phyloP scores from a whole-genome alignment of 768 basidiomycete species.

The Mycena vulgaris region DNA sequence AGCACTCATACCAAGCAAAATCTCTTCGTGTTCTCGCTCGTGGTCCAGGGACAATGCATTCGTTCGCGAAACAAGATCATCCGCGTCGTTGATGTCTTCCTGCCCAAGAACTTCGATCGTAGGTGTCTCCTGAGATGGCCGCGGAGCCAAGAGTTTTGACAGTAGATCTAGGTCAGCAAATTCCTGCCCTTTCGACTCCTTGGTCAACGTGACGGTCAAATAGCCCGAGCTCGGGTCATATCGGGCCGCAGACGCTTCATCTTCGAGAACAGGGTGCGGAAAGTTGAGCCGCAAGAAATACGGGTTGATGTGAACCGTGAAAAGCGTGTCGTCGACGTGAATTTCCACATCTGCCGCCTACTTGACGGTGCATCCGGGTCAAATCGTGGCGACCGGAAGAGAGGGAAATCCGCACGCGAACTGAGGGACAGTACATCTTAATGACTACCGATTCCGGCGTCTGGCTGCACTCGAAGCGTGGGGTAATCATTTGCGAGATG shows the following conservation, averaged over 20 bases:
- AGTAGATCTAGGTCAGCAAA: conserved; percentile 87
- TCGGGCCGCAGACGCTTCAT: conserved; percentile 77
- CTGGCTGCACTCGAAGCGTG: conserved; percentile 80
- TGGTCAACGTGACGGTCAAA: conserved; percentile 80
- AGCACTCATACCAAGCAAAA: conserved; percentile 66
- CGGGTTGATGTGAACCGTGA: conserved; percentile 85
- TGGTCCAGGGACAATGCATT: conserved; percentile 66
- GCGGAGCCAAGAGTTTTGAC: conserved; percentile 83
- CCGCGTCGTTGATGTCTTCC: conserved; percentile 48
- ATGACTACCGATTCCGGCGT: conserved; percentile 68
- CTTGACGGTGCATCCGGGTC: conserved; percentile 43
- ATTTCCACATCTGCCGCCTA: conserved; percentile 90
- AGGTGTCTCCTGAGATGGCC: conserved; percentile 52
- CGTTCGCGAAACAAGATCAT: conserved; percentile 61
- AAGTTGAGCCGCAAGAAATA: conserved; percentile 90
- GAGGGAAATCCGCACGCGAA: conserved; percentile 66
- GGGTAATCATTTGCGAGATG: conserved; percentile 76
- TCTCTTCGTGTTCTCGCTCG: conserved; percentile 71
- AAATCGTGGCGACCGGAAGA: conserved; percentile 27
- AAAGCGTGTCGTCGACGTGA: conserved; percentile 76
- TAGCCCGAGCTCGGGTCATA: conserved; percentile 88
- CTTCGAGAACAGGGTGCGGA: conserved; percentile 73
- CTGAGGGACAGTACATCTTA: conserved; percentile 78
- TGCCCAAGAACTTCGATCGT: conserved; percentile 74
- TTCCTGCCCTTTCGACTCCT: conserved; percentile 73